phyloP scores from a whole-genome alignment of 371 early-diverging fungal genomes.

The Apophysomyces elegans region DNA sequence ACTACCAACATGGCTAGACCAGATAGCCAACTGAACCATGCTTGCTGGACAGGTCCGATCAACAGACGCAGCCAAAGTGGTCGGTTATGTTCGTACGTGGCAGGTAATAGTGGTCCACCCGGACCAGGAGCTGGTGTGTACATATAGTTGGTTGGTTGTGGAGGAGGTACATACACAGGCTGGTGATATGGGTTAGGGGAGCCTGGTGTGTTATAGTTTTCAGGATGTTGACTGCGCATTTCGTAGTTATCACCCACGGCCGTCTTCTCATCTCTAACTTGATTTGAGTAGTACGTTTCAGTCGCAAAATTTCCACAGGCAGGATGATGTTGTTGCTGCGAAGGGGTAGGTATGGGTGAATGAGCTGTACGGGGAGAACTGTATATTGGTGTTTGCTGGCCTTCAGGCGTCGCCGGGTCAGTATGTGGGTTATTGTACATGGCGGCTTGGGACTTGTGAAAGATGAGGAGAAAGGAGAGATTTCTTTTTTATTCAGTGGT shows the following conservation, averaged over 20 bases:
- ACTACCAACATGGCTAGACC: conserved; percentile 58
- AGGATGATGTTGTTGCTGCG: conserved; percentile 4
- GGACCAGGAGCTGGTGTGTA: not conserved
- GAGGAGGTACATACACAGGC: not conserved
- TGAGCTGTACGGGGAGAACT: not conserved
- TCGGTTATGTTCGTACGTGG: not conserved
- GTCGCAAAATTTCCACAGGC: conserved; percentile 5
- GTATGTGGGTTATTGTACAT: not conserved
- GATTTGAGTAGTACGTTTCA: not conserved
- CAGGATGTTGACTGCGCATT: not conserved
- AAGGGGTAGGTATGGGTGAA: not conserved
- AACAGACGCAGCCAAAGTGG: conserved; percentile 20
- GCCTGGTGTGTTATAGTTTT: not conserved
- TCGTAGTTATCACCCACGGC: not conserved
- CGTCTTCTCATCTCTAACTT: not conserved
- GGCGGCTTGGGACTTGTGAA: not conserved
- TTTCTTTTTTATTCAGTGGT: not conserved
- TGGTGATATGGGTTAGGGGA: not conserved
- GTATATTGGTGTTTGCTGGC: not conserved
- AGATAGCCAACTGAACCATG: conserved; percentile 60
- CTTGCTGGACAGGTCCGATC: conserved; percentile 38
- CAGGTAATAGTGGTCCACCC: not conserved
- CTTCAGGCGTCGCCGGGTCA: not conserved
- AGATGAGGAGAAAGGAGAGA: conserved; percentile 7
- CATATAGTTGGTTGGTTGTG: not conserved